phyloP scores from a whole-genome alignment of 2,329 filamentous ascomycete species.

The Akanthomyces dipterigenus region DNA sequence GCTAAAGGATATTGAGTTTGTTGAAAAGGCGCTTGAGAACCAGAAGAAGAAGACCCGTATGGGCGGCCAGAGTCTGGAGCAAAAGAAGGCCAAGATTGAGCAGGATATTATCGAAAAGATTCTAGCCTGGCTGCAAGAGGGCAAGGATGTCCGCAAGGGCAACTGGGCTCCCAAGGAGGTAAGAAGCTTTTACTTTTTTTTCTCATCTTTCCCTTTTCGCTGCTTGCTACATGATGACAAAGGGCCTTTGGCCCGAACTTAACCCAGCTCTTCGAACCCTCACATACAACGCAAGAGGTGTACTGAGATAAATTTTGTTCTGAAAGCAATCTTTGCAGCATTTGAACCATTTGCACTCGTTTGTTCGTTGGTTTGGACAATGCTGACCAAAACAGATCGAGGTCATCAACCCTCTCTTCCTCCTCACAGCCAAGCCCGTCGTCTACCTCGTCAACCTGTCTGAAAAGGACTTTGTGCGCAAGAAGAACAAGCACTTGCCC shows the following conservation, averaged over 20 bases:
- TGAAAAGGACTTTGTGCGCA: slow-evolving; percentile 92
- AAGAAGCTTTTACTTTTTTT: slow-evolving; percentile 35
- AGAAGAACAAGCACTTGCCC: slow-evolving; percentile 98
- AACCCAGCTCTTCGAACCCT: slow-evolving; percentile 99
- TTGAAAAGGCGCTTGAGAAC: slow-evolving; percentile 88
- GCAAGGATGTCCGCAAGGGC: slow-evolving; percentile 90
- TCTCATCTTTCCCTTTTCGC: slow-evolving; percentile 13
- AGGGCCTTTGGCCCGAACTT: slow-evolving; percentile 91
- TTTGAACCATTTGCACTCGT: slow-evolving; percentile 6
- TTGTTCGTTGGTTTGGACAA: not conserved
- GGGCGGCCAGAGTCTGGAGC: slow-evolving; percentile 91
- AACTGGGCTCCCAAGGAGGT: slow-evolving; percentile 94
- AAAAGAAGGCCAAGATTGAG: slow-evolving; percentile 95
- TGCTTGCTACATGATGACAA: slow-evolving; percentile 76
- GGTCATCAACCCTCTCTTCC: slow-evolving; percentile 92
- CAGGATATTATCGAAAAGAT: slow-evolving; percentile 91
- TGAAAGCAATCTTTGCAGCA: slow-evolving; percentile 44
- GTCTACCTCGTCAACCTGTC: slow-evolving; percentile 96
- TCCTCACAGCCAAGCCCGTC: slow-evolving; percentile 92
- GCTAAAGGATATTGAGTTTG: slow-evolving; percentile 98
- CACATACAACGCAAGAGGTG: slow-evolving; percentile 66
- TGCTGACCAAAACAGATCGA: slow-evolving; percentile 62
- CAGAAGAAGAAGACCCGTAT: slow-evolving; percentile 90
- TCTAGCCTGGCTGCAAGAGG: slow-evolving; percentile 71
- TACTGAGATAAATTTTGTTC: slow-evolving; percentile 79